A percentile compares a stretch with the other conserved stretches of the same genome.
Conservation (phyloP, 129 eudicot species). For the Flaveria brownii region DNA sequence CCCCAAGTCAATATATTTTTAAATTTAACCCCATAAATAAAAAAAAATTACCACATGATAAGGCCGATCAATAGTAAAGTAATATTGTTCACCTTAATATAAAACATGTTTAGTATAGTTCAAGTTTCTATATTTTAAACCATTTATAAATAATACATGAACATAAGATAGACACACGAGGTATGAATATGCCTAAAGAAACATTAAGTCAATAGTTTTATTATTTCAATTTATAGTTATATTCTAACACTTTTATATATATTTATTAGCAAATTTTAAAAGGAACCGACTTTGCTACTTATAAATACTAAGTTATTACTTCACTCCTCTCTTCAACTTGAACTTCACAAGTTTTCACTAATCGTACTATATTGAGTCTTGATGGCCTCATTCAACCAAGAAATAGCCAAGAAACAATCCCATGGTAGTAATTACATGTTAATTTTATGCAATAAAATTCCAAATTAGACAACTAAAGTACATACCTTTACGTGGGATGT, state of each 20-base stretch:
- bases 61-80: no score
- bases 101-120: neutral
- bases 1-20: no score
- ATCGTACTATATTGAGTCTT: neutral
- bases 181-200: no score
- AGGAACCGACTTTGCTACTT: conserved; percentile 3
- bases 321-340: neutral
- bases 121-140: neutral
- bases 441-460: neutral
- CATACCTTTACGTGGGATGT: neutral
- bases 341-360: conserved; percentile 9
- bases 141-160: neutral
- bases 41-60: no score
- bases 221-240: no score
- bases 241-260: no score
- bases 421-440: conserved; percentile 48
- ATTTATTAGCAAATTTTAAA: neutral
- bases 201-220: no score
- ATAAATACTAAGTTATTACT: conserved; percentile 19
- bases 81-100: no score
- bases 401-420: conserved; percentile 77
- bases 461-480: neutral
- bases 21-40: no score
- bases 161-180: neutral
- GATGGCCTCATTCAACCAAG: conserved; percentile 65